Conservation (phyloP, 192 early-diverging fungal genomes). For the Coemansia reversa region DNA sequence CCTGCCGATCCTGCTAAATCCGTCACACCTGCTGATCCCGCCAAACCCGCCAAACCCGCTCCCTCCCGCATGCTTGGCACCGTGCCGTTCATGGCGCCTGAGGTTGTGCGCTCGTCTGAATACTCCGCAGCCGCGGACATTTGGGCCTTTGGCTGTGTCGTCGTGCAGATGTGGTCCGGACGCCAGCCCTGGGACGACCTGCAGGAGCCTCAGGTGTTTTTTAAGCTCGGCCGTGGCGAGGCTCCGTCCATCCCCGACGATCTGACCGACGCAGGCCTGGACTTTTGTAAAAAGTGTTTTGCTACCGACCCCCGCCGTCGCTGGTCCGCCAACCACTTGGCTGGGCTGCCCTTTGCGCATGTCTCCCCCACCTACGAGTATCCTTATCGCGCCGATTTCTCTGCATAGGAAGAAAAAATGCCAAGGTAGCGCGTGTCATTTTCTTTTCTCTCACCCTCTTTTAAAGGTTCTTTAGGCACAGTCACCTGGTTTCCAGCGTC, state of each 20-base stretch:
- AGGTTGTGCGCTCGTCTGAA: conserved; percentile 75
- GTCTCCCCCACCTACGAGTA: conserved; percentile 47
- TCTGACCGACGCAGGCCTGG: conserved; percentile 64
- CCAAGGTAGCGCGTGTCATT: neutral
- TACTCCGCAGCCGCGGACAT: conserved; percentile 95
- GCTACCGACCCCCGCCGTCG: conserved; percentile 72
- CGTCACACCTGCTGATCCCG: conserved; percentile 26
- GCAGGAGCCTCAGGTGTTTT: conserved; percentile 61
- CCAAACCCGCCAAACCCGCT: conserved; percentile 5
- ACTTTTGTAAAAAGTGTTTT: conserved; percentile 78
- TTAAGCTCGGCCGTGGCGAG: conserved; percentile 76
- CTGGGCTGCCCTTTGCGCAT: conserved; percentile 70
- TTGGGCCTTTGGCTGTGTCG: conserved; percentile 85
- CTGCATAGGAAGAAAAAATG: neutral
- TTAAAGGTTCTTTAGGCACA: conserved; percentile 7
- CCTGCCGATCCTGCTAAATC: conserved; percentile 11
- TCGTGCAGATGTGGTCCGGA: conserved; percentile 95
- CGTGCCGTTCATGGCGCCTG: conserved; percentile 95
- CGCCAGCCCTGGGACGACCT: conserved; percentile 67
- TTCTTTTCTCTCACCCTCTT: conserved; percentile 1
- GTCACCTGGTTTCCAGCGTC: neutral
- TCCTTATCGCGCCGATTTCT: conserved; percentile 16
- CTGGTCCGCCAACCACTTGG: conserved; percentile 73
- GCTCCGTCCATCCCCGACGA: conserved; percentile 78
- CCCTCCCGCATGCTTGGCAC: conserved; percentile 65